Base-by-base conservation (phyloP, 176 grass and related monocot species). In the Musa itinerans region DNA sequence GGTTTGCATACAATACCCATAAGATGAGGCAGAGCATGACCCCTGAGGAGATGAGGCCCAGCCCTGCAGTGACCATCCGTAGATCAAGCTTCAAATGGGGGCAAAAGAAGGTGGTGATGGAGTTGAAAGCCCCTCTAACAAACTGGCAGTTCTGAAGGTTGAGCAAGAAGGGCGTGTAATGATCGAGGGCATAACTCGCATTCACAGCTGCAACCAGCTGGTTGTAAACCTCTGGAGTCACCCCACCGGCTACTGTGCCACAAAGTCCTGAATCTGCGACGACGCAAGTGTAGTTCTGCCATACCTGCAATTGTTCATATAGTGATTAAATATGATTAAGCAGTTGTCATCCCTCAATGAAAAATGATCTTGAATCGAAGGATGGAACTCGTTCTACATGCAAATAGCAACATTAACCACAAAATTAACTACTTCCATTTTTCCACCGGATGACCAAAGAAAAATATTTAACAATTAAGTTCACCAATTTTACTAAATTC, bases 151-250 rank as follows among this genome's bases (percentile, higher is more conserved):
- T 64, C 49, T 77, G 57, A 65, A 77, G 75, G 20, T 51, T 77
- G 61, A 77, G 61, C 61, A 91, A 75, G 0, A 81, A 72, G 0
- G 89, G 83, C 1, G 77, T 83, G 77, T 91, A 91, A 2, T 72
- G 74, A 1, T 59, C 56, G 20, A 88, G 80, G 17, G 80, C 89
- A 34, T 83, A 85, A 80, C 85, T 83, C 19, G 78, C 85, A 50
- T 83, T 85, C 0, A 83, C 85, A 8, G 74, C 83, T 49, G 76
- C 58, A 17, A 67, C 74, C 24, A 91, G 53, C 89, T 88, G 83
- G 51, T 0, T 24, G 78, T 83, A 83, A 63, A 85, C 88, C 0
- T 86, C 11, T 51, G 83, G 77, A 74, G 80, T 85, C 12, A 91
- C 11, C 17, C 85, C 80, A 3, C 89, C 83, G 1, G 58, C 1